A percentile compares a stretch with the other conserved stretches of the same genome.
Evolutionary conservation across 768 basidiomycete species (phyloP).

Genomic region (Agaricus bisporus): DNA sequence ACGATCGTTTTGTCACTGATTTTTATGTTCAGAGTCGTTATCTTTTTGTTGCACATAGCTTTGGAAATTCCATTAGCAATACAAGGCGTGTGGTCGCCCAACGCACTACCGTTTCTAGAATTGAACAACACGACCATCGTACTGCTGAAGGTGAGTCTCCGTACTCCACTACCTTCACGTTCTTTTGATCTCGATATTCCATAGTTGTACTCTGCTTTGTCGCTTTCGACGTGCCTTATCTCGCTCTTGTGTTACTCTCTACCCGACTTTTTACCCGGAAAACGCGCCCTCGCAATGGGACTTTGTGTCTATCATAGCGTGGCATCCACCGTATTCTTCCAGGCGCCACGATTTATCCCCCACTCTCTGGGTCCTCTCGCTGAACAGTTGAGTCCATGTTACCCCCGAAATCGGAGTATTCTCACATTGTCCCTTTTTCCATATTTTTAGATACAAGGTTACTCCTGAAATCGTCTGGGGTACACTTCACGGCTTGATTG

Average conservation of each 20-base stretch:
- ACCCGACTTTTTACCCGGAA: conserved; percentile 82
- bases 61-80: conserved; percentile 74
- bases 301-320: conserved; percentile 73
- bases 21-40: conserved; percentile 28
- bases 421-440: background rate
- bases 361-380: conserved; percentile 53
- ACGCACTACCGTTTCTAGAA: conserved; percentile 65
- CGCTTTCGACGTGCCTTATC: conserved; percentile 54
- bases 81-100: conserved; percentile 65
- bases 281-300: conserved; percentile 73
- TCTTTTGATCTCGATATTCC: background rate
- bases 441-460: conserved; percentile 39
- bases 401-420: background rate
- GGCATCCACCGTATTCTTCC: conserved; percentile 67
- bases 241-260: conserved; percentile 61
- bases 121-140: conserved; percentile 79
- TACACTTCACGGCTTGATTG: conserved; percentile 61
- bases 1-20: background rate
- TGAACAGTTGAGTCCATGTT: conserved; percentile 47
- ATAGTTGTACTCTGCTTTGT: conserved; percentile 66
- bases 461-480: conserved; percentile 78
- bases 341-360: conserved; percentile 77
- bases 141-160: conserved; percentile 55
- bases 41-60: conserved; percentile 77
- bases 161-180: background rate